Percentiles rank a stretch among this genome's conserved stretches.
These are phyloP conservation scores for Monosporozyma aquatica DNA, from an alignment of 805 yeast genomes.

Conservation along the genomic window DNA sequence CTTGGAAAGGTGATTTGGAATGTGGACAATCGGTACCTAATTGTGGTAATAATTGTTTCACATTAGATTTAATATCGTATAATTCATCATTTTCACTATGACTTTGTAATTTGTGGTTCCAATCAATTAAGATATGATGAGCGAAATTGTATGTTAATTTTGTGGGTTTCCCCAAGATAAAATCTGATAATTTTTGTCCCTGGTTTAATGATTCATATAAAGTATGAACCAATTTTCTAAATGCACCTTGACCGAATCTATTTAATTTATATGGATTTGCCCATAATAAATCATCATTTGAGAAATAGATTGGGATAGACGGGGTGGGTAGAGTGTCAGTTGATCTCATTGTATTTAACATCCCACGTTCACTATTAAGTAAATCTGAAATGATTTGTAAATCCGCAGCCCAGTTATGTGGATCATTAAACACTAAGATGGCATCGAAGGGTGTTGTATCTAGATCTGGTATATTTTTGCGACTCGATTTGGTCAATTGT, in stretches of 20 bases:
- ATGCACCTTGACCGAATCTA: constrained; percentile 88
- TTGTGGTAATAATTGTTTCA: constrained; percentile 33
- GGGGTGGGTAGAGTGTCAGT: constrained; percentile 35
- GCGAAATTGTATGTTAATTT: constrained; percentile 76
- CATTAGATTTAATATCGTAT: background rate
- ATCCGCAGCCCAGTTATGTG: constrained; percentile 82
- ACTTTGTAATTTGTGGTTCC: constrained; percentile 35
- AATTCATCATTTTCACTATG: constrained; percentile 7
- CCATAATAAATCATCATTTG: constrained; percentile 81
- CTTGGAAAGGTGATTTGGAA: constrained; percentile 34
- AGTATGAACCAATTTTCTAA: constrained; percentile 52
- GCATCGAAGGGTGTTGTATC: constrained; percentile 51
- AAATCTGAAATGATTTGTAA: constrained; percentile 68
- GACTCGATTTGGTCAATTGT: constrained; percentile 37
- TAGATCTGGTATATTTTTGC: constrained; percentile 17
- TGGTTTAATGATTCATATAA: constrained; percentile 46
- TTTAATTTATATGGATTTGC: constrained; percentile 72
- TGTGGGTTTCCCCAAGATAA: constrained; percentile 76
- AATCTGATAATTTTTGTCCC: constrained; percentile 41
- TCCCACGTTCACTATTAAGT: constrained; percentile 53
- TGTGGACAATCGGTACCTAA: constrained; percentile 35
- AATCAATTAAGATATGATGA: constrained; percentile 51
- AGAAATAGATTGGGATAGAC: constrained; percentile 62
- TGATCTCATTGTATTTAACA: constrained; percentile 50
- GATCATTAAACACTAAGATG: constrained; percentile 76